Conservation (phyloP, 768 basidiomycete species). For the Lentinula edodes region DNA sequence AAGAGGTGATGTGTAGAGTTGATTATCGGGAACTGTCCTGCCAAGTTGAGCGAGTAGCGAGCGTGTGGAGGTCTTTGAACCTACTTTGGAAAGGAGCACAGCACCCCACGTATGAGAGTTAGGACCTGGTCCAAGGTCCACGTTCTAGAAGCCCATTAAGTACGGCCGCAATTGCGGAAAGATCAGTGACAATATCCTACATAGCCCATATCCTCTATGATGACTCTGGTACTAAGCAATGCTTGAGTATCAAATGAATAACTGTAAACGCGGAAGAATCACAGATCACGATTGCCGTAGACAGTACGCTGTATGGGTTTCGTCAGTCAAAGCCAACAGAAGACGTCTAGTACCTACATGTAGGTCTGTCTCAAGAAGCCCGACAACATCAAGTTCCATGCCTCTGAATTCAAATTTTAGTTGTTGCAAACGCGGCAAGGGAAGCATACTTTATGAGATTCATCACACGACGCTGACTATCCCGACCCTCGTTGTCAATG, state of each 20-base stretch:
- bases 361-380: constrained; percentile 81
- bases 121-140: constrained; percentile 85
- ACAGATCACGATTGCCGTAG: constrained; percentile 86
- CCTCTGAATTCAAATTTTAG: constrained; percentile 36
- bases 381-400: constrained; percentile 82
- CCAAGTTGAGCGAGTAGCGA: not conserved
- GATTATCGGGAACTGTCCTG: constrained; percentile 74
- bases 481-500: constrained; percentile 63
- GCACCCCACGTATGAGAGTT: constrained; percentile 90
- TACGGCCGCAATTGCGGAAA: not conserved
- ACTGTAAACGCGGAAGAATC: constrained; percentile 9
- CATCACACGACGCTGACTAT: constrained; percentile 65
- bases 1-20: constrained; percentile 81
- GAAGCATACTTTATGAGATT: constrained; percentile 35
- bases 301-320: constrained; percentile 45
- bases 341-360: constrained; percentile 47
- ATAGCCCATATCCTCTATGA: constrained; percentile 75
- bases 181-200: constrained; percentile 35
- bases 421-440: not conserved
- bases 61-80: not conserved
- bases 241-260: not conserved
- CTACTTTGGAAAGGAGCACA: constrained; percentile 71
- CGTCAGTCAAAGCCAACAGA: not conserved
- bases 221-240: constrained; percentile 58
- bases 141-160: constrained; percentile 45